Conservation (phyloP, 306 rosid genomes). For the Trifolium fragiferum region DNA sequence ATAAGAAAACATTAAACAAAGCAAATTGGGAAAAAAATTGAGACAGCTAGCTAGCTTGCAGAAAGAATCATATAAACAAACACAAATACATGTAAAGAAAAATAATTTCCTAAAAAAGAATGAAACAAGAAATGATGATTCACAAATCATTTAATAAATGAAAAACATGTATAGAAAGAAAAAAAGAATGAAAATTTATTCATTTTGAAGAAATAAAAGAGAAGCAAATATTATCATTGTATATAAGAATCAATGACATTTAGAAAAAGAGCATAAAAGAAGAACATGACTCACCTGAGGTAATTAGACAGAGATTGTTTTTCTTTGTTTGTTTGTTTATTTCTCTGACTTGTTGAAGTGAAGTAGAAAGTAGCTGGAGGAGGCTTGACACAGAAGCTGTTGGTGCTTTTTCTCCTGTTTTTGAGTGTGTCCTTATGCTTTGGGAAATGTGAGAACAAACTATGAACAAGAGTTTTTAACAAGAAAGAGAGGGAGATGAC, state of each 20-base stretch:
- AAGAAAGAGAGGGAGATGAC: conserved; percentile 54
- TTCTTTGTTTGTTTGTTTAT: neutral
- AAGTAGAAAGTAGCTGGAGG: conserved; percentile 22
- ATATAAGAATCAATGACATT: conserved; percentile 6
- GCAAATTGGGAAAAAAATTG: conserved; percentile 38
- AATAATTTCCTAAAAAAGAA: neutral
- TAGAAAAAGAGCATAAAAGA: conserved; percentile 33
- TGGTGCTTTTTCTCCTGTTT: conserved; percentile 19
- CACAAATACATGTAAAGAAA: neutral
- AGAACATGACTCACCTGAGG: conserved; percentile 40
- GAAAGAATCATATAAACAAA: neutral
- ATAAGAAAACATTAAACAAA: conserved; percentile 31
- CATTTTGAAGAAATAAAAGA: conserved; percentile 2
- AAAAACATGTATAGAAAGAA: neutral
- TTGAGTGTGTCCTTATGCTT: conserved; percentile 19
- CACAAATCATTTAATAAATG: neutral
- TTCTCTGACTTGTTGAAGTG: conserved; percentile 23
- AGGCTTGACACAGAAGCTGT: conserved; percentile 34
- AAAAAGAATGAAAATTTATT: conserved; percentile 8
- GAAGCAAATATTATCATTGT: conserved; percentile 23
- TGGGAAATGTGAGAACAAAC: conserved; percentile 40
- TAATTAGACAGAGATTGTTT: neutral
- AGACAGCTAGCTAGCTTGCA: conserved; percentile 9
- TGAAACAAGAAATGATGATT: neutral
- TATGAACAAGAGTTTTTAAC: conserved; percentile 48